These are phyloP conservation scores for Diplogelasinospora grovesii DNA, from an alignment of 495 filamentous ascomycete species.

Conservation along the genomic window DNA sequence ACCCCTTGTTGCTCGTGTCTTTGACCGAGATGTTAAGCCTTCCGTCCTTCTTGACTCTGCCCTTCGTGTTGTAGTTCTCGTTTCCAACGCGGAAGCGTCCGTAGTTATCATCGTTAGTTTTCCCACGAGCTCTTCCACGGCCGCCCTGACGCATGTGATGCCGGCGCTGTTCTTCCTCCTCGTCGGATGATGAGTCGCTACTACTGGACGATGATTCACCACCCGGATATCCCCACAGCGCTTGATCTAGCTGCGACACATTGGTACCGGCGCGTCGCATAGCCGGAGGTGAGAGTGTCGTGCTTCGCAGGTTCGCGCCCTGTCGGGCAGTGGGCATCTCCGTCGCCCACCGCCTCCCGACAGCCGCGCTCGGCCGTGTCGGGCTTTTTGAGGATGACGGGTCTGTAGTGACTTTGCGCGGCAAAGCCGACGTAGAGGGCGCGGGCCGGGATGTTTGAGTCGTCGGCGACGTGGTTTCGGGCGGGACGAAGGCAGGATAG, in stretches of 20 bases:
- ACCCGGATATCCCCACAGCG: neutral
- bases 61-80: slow-evolving; percentile 56
- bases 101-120: slow-evolving; percentile 19
- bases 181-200: slow-evolving; percentile 23
- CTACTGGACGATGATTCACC: slow-evolving; percentile 14
- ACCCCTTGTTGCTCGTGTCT: slow-evolving; percentile 57
- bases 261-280: slow-evolving; percentile 25
- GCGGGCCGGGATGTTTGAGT: no score
- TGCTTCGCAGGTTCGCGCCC: no score
- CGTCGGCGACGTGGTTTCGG: slow-evolving; percentile 23
- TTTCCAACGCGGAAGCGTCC: slow-evolving; percentile 52
- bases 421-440: slow-evolving; percentile 8
- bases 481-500: slow-evolving; percentile 34
- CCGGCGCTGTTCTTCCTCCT: slow-evolving; percentile 6
- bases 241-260: slow-evolving; percentile 13
- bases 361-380: slow-evolving; percentile 5
- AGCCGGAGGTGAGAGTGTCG: slow-evolving; percentile 9
- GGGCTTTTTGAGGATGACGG: neutral
- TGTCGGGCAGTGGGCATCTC: slow-evolving; percentile 7
- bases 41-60: slow-evolving; percentile 63
- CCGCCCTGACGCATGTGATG: neutral
- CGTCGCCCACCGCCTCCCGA: slow-evolving; percentile 15
- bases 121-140: slow-evolving; percentile 2
- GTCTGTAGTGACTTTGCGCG: slow-evolving; percentile 7
- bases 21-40: slow-evolving; percentile 64